Conservation (phyloP, 2,329 filamentous ascomycete genomes). For the Calonectria honghensis region DNA sequence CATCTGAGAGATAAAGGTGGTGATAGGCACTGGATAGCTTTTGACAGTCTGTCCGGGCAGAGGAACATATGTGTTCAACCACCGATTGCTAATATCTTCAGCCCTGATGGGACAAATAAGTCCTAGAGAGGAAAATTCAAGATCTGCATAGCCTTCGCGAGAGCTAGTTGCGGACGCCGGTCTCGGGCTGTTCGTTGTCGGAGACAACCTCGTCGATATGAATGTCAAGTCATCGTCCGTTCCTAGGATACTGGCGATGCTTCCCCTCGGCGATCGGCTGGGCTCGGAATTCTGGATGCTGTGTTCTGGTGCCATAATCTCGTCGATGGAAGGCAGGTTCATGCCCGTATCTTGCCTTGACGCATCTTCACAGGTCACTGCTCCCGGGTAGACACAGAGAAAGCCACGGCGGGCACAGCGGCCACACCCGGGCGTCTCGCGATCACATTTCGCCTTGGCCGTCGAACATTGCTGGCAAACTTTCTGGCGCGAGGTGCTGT, state of each 20-base stretch:
- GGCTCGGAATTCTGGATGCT: not conserved
- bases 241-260: not conserved
- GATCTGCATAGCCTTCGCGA: slow-evolving; percentile 3
- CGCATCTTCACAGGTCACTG: not conserved
- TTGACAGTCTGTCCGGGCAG: slow-evolving; percentile 65
- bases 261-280: not conserved
- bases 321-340: slow-evolving; percentile 25
- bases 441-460: slow-evolving; percentile 65
- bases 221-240: not conserved
- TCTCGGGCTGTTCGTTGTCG: not conserved
- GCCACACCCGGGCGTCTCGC: slow-evolving; percentile 56
- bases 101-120: slow-evolving; percentile 68
- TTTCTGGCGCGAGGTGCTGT: slow-evolving; percentile 63
- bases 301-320: not conserved
- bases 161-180: not conserved
- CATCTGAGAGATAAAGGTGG: slow-evolving; percentile 63
- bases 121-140: slow-evolving; percentile 60
- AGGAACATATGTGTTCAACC: slow-evolving; percentile 69
- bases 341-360: not conserved
- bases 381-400: slow-evolving; percentile 56
- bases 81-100: slow-evolving; percentile 68
- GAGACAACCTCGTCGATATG: not conserved
- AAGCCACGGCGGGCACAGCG: slow-evolving; percentile 58
- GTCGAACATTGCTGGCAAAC: slow-evolving; percentile 61
- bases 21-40: slow-evolving; percentile 61